Evolutionary conservation across 2,329 filamentous ascomycete species (phyloP).

Genomic region (Cryphonectria carpinicola): DNA sequence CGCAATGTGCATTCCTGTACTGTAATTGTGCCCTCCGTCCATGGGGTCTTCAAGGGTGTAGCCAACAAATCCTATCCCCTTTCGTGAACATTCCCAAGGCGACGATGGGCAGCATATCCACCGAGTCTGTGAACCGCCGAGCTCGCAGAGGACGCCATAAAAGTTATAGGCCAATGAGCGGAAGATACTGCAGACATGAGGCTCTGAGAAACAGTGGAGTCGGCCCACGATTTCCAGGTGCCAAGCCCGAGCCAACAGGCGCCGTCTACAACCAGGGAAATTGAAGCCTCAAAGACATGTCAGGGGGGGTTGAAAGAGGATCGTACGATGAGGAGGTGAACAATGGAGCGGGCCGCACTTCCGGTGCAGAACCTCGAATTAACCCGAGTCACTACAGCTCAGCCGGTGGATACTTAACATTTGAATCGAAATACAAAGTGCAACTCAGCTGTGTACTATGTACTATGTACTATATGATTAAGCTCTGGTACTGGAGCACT

Average conservation of each 20-base stretch:
- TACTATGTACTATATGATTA: too few species aligned
- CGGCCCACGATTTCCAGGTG: background rate
- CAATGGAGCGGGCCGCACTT: background rate
- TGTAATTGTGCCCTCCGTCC: background rate
- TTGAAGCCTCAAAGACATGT: background rate
- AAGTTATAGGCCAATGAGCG: background rate
- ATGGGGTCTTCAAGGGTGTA: background rate
- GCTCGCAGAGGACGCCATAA: background rate
- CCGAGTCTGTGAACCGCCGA: background rate
- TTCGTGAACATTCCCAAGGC: background rate
- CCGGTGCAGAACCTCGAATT: background rate
- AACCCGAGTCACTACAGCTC: background rate
- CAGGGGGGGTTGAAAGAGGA: background rate
- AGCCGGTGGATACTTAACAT: background rate
- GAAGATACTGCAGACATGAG: background rate
- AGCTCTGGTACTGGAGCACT: background rate
- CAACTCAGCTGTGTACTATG: background rate
- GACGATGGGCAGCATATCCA: background rate
- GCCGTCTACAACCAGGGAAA: background rate
- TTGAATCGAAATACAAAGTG: background rate
- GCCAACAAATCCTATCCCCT: background rate
- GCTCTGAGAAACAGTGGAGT: background rate
- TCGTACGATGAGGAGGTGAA: constrained; percentile 1
- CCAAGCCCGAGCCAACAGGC: background rate
- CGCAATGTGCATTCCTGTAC: background rate